Percentiles rank a stretch among this genome's conserved stretches.
Conservation (phyloP, 129 eudicot species). For the Helichrysum umbraculigerum region DNA sequence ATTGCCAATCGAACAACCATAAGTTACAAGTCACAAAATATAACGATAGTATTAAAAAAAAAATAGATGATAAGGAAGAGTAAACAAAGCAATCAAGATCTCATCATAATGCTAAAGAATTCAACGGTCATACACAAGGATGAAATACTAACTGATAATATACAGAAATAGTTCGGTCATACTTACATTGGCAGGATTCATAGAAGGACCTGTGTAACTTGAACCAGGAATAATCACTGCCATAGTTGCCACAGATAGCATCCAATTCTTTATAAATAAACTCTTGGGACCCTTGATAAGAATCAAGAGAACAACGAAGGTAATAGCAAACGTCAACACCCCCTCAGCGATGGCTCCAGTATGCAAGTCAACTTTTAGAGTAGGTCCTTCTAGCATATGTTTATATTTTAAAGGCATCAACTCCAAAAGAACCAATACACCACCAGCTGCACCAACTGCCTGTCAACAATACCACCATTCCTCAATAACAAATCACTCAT, state of each 20-base stretch:
- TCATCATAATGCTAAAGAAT: constrained; percentile 11
- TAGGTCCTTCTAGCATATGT: constrained; percentile 75
- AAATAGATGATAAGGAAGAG: not conserved
- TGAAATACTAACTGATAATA: constrained; percentile 14
- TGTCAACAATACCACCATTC: constrained; percentile 31
- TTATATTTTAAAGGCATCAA: constrained; percentile 74
- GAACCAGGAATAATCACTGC: constrained; percentile 49
- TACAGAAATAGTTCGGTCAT: not conserved
- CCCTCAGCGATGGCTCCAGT: constrained; percentile 67
- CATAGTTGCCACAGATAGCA: constrained; percentile 53
- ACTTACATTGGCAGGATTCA: constrained; percentile 71
- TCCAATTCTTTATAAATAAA: constrained; percentile 53
- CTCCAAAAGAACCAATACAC: constrained; percentile 60
- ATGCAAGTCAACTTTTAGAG: constrained; percentile 59
- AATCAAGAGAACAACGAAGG: constrained; percentile 47
- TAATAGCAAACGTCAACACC: constrained; percentile 46
- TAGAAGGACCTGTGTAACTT: constrained; percentile 62
- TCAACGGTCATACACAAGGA: constrained; percentile 14
- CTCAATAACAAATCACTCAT: constrained; percentile 10
- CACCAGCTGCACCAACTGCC: constrained; percentile 83
- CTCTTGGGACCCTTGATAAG: constrained; percentile 52
- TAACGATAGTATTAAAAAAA: not conserved
- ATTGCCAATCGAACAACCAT: no score
- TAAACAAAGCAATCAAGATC: constrained; percentile 17
- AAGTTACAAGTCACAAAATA: no score